These are phyloP conservation scores for Arabis hirsuta DNA, from an alignment of 345 rosid genomes.

Conservation along the genomic window DNA sequence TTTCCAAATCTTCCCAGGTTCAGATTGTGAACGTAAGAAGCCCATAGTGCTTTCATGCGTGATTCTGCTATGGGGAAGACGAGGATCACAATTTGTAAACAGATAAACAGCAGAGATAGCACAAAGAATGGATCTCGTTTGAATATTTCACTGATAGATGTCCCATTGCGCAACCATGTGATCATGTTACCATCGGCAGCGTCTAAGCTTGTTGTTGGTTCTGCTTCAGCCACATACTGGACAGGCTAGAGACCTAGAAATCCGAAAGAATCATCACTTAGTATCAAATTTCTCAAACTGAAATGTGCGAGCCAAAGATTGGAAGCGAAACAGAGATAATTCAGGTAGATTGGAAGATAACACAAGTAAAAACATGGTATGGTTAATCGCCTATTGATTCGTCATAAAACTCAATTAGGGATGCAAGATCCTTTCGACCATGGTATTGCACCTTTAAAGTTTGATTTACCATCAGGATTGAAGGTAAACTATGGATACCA, in stretches of 20 bases:
- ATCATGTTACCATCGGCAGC: constrained; percentile 25
- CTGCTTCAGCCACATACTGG: constrained; percentile 51
- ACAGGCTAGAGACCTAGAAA: constrained; percentile 53
- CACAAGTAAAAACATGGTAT: constrained; percentile 15
- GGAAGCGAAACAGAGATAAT: background rate
- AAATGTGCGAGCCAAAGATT: constrained; percentile 10
- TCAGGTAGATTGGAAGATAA: constrained; percentile 4
- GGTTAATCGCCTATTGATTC: constrained; percentile 61
- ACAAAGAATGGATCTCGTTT: constrained; percentile 67
- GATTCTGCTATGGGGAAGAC: constrained; percentile 54
- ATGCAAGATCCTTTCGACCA: constrained; percentile 66
- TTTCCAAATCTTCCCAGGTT: constrained; percentile 87
- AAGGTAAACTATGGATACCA: constrained; percentile 87
- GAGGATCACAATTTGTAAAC: constrained; percentile 52
- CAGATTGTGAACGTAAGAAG: constrained; percentile 59
- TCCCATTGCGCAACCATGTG: constrained; percentile 44
- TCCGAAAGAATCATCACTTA: background rate
- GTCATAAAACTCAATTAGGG: constrained; percentile 73
- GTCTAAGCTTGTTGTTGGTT: constrained; percentile 38
- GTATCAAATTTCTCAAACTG: background rate
- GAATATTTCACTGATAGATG: constrained; percentile 50
- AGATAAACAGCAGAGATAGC: constrained; percentile 56
- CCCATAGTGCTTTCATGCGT: constrained; percentile 64
- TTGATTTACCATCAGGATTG: constrained; percentile 69
- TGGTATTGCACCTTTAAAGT: constrained; percentile 57